Conservation (phyloP, 257 asterid genomes). For the Solanum etuberosum region DNA sequence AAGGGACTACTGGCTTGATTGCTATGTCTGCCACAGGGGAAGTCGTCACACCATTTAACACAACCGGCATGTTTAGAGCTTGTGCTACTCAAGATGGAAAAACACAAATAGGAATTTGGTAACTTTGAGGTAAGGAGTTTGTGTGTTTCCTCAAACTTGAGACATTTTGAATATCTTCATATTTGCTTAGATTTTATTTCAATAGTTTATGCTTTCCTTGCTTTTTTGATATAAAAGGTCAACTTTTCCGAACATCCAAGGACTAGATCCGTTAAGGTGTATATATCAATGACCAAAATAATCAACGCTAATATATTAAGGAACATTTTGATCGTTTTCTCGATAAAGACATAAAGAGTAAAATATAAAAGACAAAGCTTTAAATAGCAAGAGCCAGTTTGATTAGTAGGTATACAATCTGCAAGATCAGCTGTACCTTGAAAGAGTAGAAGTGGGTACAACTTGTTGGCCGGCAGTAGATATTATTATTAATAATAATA, state of each 20-base stretch:
- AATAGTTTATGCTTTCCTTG: not conserved
- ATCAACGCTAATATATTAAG: not conserved
- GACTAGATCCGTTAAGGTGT: not conserved
- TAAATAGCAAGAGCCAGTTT: not conserved
- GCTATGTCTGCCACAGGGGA: slow-evolving; percentile 78
- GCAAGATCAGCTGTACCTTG: not conserved
- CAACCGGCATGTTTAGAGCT: slow-evolving; percentile 85
- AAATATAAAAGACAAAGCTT: not conserved
- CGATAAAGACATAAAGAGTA: not conserved
- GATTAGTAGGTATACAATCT: not conserved
- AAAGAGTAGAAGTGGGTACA: not conserved
- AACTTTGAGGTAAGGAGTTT: not conserved
- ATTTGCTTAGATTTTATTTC: not conserved
- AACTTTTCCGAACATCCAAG: not conserved
- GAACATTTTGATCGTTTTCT: not conserved
- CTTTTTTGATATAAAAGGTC: not conserved
- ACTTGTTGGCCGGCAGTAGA: not conserved
- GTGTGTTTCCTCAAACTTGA: not conserved
- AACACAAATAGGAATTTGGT: slow-evolving; percentile 62
- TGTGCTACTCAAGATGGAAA: slow-evolving; percentile 76
- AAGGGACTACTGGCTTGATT: slow-evolving; percentile 48
- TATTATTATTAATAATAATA: not conserved
- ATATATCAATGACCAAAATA: not conserved
- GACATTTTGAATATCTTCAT: not conserved
- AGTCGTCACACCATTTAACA: slow-evolving; percentile 62